Evolutionary conservation across 306 rosid genomes (phyloP).

Genomic region (Potentilla sterilis): DNA sequence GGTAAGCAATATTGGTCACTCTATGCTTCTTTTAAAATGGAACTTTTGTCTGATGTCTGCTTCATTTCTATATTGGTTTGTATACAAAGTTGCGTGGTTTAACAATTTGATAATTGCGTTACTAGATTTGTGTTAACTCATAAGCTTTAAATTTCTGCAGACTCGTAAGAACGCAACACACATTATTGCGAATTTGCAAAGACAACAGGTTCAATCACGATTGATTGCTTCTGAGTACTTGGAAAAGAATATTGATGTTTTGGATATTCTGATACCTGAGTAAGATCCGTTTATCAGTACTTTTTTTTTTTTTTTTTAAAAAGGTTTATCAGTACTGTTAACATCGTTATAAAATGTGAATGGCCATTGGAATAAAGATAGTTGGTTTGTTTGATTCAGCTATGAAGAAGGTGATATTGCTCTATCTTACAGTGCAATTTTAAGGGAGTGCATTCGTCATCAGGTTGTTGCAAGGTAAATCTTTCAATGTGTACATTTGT

Average conservation of each 20-base stretch:
- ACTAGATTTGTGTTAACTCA: not conserved
- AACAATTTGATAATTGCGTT: not conserved
- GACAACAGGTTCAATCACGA: conserved; percentile 49
- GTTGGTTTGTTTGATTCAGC: conserved; percentile 21
- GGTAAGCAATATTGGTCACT: conserved; percentile 30
- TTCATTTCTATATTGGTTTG: not conserved
- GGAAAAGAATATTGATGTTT: conserved; percentile 52
- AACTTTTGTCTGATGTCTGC: not conserved
- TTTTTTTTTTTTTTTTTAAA: too few species aligned
- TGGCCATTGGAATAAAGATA: not conserved
- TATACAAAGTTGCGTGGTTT: not conserved
- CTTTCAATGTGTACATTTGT: not conserved
- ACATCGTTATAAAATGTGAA: not conserved
- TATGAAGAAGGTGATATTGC: conserved; percentile 38
- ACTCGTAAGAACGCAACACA: conserved; percentile 56
- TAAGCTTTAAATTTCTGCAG: conserved; percentile 28
- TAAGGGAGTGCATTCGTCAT: conserved; percentile 43
- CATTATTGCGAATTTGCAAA: conserved; percentile 62
- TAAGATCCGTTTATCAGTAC: conserved; percentile 17
- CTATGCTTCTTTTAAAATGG: not conserved
- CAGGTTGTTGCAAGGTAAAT: conserved; percentile 40
- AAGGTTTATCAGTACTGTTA: not conserved
- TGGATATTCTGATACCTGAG: conserved; percentile 56
- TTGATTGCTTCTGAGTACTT: conserved; percentile 51
- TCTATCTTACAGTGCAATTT: conserved; percentile 35